Evolutionary conservation across 495 filamentous ascomycete genomes (phyloP).

Genomic region (Neurospora discreta): DNA sequence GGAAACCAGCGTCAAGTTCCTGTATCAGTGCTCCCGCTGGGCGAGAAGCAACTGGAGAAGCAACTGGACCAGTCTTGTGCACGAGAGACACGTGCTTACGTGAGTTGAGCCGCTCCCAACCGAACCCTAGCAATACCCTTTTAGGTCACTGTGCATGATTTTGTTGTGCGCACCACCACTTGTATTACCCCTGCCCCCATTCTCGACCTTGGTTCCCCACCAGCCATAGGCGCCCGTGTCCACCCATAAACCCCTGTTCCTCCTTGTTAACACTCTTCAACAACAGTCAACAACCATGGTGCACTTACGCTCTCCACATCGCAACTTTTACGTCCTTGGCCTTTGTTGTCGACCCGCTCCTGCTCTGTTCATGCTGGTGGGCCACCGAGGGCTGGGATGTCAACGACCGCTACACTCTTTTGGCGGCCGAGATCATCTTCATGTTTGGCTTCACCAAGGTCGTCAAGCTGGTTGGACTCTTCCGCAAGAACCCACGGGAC

Average conservation of each 20-base stretch:
- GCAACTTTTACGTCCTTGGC: slow-evolving; percentile 64
- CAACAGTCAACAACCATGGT: slow-evolving; percentile 59
- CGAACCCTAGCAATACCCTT: not conserved
- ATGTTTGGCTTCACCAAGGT: slow-evolving; percentile 57
- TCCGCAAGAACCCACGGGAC: slow-evolving; percentile 58
- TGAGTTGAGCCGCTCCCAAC: slow-evolving; percentile 32
- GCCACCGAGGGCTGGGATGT: slow-evolving; percentile 33
- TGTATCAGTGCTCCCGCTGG: slow-evolving; percentile 73
- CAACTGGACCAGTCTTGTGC: slow-evolving; percentile 66
- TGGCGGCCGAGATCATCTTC: slow-evolving; percentile 37
- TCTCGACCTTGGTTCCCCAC: not conserved
- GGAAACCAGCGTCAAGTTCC: slow-evolving; percentile 60
- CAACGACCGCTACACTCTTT: slow-evolving; percentile 30
- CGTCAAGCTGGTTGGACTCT: slow-evolving; percentile 65
- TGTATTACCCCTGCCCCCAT: not conserved
- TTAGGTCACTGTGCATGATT: not conserved
- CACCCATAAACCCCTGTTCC: not conserved
- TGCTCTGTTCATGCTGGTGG: slow-evolving; percentile 46
- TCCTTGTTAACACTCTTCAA: not conserved
- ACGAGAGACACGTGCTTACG: slow-evolving; percentile 57
- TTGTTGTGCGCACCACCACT: not conserved
- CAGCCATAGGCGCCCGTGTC: not conserved
- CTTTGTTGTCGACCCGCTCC: slow-evolving; percentile 49
- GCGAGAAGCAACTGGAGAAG: slow-evolving; percentile 73
- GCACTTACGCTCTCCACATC: slow-evolving; percentile 63